A percentile compares a stretch with the other conserved stretches of the same genome.
Evolutionary conservation across 345 rosid species (phyloP).

Genomic region (Angophora floribunda): DNA sequence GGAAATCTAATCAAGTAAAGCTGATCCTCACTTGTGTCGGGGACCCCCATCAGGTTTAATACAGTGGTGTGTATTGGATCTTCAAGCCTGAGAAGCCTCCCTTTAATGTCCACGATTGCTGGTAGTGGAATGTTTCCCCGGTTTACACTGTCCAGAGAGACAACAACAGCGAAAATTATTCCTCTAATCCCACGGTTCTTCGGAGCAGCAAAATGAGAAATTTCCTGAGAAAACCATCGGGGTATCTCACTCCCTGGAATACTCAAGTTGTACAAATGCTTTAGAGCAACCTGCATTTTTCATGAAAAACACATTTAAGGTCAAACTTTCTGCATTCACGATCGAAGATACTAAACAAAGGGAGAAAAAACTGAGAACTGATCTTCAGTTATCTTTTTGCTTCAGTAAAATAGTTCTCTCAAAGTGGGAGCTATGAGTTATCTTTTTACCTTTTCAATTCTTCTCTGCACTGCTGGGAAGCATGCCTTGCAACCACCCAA

Average conservation of each 20-base stretch:
- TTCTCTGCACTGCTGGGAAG: constrained; percentile 13
- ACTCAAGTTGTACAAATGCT: constrained; percentile 25
- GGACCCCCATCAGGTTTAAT: constrained; percentile 36
- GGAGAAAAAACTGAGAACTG: not conserved
- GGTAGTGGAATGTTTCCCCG: constrained; percentile 15
- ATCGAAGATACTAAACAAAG: not conserved
- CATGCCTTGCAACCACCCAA: constrained; percentile 29
- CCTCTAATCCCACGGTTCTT: constrained; percentile 28
- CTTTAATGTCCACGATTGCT: constrained; percentile 23
- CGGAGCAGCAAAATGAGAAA: constrained; percentile 14
- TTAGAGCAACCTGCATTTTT: constrained; percentile 27
- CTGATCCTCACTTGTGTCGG: constrained; percentile 29
- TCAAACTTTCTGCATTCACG: not conserved
- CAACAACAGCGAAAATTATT: constrained; percentile 32
- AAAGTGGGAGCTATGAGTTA: not conserved
- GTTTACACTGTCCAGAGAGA: constrained; percentile 26
- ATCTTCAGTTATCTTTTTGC: not conserved
- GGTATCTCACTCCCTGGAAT: constrained; percentile 56
- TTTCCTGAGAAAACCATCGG: constrained; percentile 36
- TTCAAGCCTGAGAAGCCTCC: constrained; percentile 13
- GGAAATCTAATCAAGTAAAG: constrained; percentile 45
- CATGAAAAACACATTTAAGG: not conserved
- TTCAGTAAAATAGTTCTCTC: not conserved
- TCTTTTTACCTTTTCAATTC: constrained; percentile 30
- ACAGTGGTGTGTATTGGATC: not conserved